phyloP scores from a whole-genome alignment of 768 basidiomycete species.

The Kwoniella botswanensis region DNA sequence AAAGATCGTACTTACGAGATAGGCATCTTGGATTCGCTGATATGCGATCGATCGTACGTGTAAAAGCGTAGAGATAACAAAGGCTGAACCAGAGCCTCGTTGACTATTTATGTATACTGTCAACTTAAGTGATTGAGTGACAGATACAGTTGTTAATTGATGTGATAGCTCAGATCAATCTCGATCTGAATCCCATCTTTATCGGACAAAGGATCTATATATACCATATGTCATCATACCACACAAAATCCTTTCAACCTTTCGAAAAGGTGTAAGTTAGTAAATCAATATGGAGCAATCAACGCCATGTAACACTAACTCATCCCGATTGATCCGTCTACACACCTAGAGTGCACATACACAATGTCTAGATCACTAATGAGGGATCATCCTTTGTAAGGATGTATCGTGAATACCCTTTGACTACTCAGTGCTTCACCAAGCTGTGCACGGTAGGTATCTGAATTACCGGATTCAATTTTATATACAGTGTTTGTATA shows the following conservation, averaged over 20 bases:
- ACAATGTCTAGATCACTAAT: not conserved
- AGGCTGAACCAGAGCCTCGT: not conserved
- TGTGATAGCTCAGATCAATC: not conserved
- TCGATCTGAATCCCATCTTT: not conserved
- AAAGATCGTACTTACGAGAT: conserved; percentile 9
- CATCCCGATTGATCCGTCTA: not conserved
- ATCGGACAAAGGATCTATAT: not conserved
- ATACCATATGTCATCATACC: not conserved
- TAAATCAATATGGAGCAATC: not conserved
- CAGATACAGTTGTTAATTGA: not conserved
- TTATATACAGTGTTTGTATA: too few relatives aligned
- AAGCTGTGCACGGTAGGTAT: conserved; percentile 3
- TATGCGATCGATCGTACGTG: not conserved
- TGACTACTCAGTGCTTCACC: not conserved
- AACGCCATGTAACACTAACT: not conserved
- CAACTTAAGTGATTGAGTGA: not conserved
- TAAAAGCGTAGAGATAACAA: not conserved
- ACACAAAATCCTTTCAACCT: too few relatives aligned
- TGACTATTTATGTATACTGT: not conserved
- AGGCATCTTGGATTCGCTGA: conserved; percentile 8
- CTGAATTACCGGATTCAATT: not conserved
- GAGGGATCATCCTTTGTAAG: not conserved
- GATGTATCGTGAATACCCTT: not conserved
- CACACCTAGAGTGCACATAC: not conserved
- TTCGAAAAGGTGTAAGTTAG: too few relatives aligned